Base-by-base conservation (phyloP, 2,329 filamentous ascomycete genomes). In the Colletotrichum theobromicola region DNA sequence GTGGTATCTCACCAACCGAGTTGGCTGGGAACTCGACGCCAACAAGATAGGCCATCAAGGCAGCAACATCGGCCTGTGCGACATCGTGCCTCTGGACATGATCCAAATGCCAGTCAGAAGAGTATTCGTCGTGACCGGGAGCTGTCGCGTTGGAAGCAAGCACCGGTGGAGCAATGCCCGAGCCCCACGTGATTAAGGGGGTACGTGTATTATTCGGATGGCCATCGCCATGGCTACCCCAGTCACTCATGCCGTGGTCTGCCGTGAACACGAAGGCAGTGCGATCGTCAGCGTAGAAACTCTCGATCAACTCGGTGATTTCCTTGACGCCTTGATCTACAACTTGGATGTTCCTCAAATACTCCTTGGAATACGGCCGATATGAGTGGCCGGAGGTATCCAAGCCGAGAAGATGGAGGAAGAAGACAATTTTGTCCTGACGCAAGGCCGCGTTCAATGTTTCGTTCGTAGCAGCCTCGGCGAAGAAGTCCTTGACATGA, bases 161-260 rank as follows among this genome's bases (percentile, higher is more conserved):
- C 63, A 92, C 86, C 1, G 97, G 97, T 77, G 90, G 90, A 4
- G 95, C 95, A 50, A 98, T 91, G 10, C 97, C 97, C 68, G 97
- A 95, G 13, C 97, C 97, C 97, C 97, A 99, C 4, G 90, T 93
- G 78, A 99, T 94, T 35, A 99, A 87, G 1, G 97, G 97, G 1
- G 97, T 99, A 65, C 97, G 91, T 4, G 97, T 99, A 80, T 98
- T 99, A 83, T 99, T 94, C 0, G 97, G 97, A 84, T 99, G 96
- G 9, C 97, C 97, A 83, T 99, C 97, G 46, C 97, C 97, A 82
- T 99, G 97, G 79, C 96, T 98, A n/a, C 97, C 97, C 93, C 94
- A 98, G 84, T 99, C 97, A 81, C 95, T 98, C 97, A 99, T 99
- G 21, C 97, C 97, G 83, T 99, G 97, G 81, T 99, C 97, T 9